phyloP scores from a whole-genome alignment of 176 grass and related monocot species.

The Aegilops longissima region DNA sequence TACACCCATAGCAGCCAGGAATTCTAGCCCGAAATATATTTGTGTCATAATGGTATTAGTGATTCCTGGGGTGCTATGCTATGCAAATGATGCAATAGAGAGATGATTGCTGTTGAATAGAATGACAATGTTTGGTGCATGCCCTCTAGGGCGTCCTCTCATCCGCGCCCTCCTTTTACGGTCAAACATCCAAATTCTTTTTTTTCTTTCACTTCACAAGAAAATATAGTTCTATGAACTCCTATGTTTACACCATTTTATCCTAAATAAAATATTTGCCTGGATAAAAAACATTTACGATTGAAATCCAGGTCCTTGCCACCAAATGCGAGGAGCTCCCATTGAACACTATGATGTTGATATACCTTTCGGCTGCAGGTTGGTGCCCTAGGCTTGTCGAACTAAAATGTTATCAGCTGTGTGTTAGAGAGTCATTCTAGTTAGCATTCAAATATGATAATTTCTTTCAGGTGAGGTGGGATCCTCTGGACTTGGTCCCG shows the following conservation, averaged over 20 bases:
- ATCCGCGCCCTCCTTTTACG: background rate
- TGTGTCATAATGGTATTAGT: background rate
- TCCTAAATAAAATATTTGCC: background rate
- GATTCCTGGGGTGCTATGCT: background rate
- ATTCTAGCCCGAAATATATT: background rate
- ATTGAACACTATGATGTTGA: slow-evolving; percentile 67
- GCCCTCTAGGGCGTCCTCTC: background rate
- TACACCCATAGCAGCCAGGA: background rate
- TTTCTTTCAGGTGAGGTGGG: slow-evolving; percentile 53
- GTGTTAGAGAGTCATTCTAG: background rate
- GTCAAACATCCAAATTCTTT: background rate
- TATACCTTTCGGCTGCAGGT: slow-evolving; percentile 96
- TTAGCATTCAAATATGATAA: slow-evolving; percentile 14
- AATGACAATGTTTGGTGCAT: background rate
- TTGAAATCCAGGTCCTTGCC: slow-evolving; percentile 68
- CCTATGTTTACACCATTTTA: background rate
- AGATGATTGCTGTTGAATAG: background rate
- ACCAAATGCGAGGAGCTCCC: slow-evolving; percentile 95
- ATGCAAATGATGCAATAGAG: background rate
- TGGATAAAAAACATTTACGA: background rate
- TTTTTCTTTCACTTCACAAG: background rate
- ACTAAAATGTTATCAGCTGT: slow-evolving; percentile 21
- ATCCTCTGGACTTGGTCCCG: slow-evolving; percentile 45
- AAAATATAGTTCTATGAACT: background rate
- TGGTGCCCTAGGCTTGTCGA: slow-evolving; percentile 24